Base-by-base conservation (phyloP, 495 filamentous ascomycete genomes). In the Cryomyces minteri region DNA sequence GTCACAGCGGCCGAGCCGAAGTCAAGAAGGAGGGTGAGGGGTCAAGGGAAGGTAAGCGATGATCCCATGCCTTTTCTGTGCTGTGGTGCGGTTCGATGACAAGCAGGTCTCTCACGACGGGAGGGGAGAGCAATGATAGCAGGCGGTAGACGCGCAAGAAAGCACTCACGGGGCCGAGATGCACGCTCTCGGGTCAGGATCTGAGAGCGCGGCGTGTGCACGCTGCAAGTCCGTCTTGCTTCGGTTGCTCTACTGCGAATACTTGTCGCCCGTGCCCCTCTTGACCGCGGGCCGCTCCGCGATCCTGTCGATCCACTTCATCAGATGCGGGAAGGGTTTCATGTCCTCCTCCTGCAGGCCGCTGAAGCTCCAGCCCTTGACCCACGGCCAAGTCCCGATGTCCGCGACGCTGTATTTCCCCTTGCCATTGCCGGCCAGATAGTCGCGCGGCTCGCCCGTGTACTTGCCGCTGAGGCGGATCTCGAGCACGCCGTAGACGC, bases 351-450 rank as follows among this genome's bases (percentile, higher is more conserved):
- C 44, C 3, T 60, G 67, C 43, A 70, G 66, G 0, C 67, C 66
- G 28, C 46, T 56, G 29, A 53, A 46, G 41, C 58, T 49, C 59
- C 61, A 73, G 4, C 52, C 57, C 44, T 67, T 72, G 6, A 74
- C 59, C 69, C 68, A 72, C n/a, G 69, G 58, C 69, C 69, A 74
- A 0, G 71, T 67, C 38, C 67, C 67, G 25, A 74, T 74, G 46
- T 74, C 71, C 34, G 71, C 69, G 4, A 73, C 55, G 12, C 59
- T 62, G 51, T 72, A 74, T 52, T 70, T 72, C 5, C 71, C 71
- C 44, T 67, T 69, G 14, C 71, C 71, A 8, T 66, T 68, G 4
- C 71, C 71, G 3, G 68, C 71, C 10, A 74, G 57, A 42, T 68
- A 74, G 4, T 74, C 71, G 7, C 62, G 58, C 10, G 66, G 62